Evolutionary conservation across 805 yeast species (phyloP), one percentile per base, ranked within the genome.

Genomic region (Wickerhamiella siamensis): DNA sequence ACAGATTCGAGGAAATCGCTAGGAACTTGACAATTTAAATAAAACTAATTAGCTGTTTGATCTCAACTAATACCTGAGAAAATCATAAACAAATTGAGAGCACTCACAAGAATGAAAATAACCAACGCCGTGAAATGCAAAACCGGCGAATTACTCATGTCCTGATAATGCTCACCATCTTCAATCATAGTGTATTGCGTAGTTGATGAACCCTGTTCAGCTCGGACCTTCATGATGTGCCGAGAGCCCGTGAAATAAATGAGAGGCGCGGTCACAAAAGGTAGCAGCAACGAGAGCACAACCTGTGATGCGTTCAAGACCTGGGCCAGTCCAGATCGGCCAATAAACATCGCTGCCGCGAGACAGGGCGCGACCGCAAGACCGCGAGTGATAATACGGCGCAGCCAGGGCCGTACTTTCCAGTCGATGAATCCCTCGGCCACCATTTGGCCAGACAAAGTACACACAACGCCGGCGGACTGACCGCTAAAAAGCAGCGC

Each of bases 391-490:
- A 83, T 66, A 34, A 86, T 64, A 46, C 95, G 70, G 42, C 94
- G 72, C 2, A 79, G 66, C 63, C 86, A 86, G 2, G 96, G 95
- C 29, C 81, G 75, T 46, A 84, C 69, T 5, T 80, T 65, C 81
- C 94, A 82, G 46, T 72, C 67, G 20, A 83, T 67, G 52, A 84
- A 87, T 1, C 96, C 96, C 58, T 86, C 95, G 53, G 83, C 76
- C 6, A 86, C 93, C 75, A 83, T 83, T 58, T 86, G 95, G 31
- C 95, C 94, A 2, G 95, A 87, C 53, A 87, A 69, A 0, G 95
- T 87, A 56, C 94, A 86, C 16, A 86, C 94, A 32, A 88, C 82
- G 33, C 95, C 95, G 2, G 95, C 95, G 53, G 91, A 79, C 55
- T 86, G 88, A n/a, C 96, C 96, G 12, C 88, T 78, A 56, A 82